Conservation (phyloP, 2,329 filamentous ascomycete genomes). For the Sporothrix schenckii region DNA sequence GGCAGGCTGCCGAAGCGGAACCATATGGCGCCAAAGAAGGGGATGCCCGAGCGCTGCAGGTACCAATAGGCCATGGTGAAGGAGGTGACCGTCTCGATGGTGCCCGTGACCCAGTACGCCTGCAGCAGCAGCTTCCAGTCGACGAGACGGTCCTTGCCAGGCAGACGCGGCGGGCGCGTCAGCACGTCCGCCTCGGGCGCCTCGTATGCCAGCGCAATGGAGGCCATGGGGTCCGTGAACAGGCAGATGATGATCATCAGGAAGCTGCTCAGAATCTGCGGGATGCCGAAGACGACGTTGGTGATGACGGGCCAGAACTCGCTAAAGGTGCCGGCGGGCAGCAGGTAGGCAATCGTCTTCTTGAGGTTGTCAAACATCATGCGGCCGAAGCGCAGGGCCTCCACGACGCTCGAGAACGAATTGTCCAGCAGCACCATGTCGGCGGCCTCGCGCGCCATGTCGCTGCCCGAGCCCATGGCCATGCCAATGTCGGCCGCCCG, state of each 20-base stretch:
- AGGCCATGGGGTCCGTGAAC: slow-evolving; percentile 75
- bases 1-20: slow-evolving; percentile 65
- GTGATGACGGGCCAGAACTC: slow-evolving; percentile 78
- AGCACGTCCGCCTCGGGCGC: slow-evolving; percentile 76
- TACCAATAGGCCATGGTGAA: slow-evolving; percentile 72
- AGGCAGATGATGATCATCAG: slow-evolving; percentile 73
- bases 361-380: slow-evolving; percentile 80
- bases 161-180: slow-evolving; percentile 66
- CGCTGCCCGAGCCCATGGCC: slow-evolving; percentile 76
- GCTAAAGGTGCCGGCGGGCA: slow-evolving; percentile 72
- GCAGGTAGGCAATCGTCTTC: slow-evolving; percentile 74
- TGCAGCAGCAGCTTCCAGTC: slow-evolving; percentile 73
- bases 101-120: slow-evolving; percentile 70
- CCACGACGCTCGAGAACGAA: slow-evolving; percentile 70
- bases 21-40: slow-evolving; percentile 61
- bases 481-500: slow-evolving; percentile 81
- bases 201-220: slow-evolving; percentile 75
- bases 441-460: slow-evolving; percentile 79
- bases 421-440: slow-evolving; percentile 77
- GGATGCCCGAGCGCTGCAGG: slow-evolving; percentile 62
- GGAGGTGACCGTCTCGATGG: slow-evolving; percentile 62
- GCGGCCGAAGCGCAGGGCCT: slow-evolving; percentile 71
- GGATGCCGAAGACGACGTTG: slow-evolving; percentile 71
- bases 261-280: slow-evolving; percentile 72
- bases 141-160: slow-evolving; percentile 71